Base-by-base conservation (phyloP, 305 asterid genomes). In the Fraxinus floribunda region DNA sequence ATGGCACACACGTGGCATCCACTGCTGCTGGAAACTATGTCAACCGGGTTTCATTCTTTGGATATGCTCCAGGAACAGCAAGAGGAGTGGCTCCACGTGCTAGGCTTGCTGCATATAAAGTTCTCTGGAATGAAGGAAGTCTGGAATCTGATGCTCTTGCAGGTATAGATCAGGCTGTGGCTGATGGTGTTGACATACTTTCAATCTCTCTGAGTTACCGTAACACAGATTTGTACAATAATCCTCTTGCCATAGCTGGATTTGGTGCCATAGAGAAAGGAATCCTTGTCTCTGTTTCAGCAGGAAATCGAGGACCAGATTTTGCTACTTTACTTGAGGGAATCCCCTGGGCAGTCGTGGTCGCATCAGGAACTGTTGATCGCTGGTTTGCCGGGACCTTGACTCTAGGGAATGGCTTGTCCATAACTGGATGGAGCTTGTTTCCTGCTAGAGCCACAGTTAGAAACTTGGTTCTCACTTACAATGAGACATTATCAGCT, bases 251-350 rank as follows among this genome's bases (percentile, higher is more conserved):
- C 3, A 85, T 88, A 26, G 91, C 90, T 71, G 75, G 86, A 10
- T 88, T 88, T n/a, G 89, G 86, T 1, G 93, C 93, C n/a, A 77
- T 83, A 29, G 89, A 86, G 83, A 88, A 84, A n/a, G 93, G 93
- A 0, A 80, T 90, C 6, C 22, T 90, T 7, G 87, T 90, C 8
- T 84, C 82, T 49, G 3, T 77, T 20, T 87, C 90, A 0, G 90
- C 86, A 5, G 94, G 91, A 18, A 90, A 90, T 70, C 83, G 84
- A 0, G 89, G 87, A 4, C 83, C 86, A 1, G 15, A 73, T 15
- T 2, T 24, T 0, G 10, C 84, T 13, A 85, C 85, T 11, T 29
- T 88, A 8, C 81, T 79, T 13, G 80, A 85, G 0, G 92, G 87
- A 15, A 84, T 90, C 79, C 92, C 92, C 0, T 90, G 94, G 94